Evolutionary conservation across 2,329 filamentous ascomycete species (phyloP), one percentile per base, ranked within the genome.

Genomic region (Penicillium sp.): DNA sequence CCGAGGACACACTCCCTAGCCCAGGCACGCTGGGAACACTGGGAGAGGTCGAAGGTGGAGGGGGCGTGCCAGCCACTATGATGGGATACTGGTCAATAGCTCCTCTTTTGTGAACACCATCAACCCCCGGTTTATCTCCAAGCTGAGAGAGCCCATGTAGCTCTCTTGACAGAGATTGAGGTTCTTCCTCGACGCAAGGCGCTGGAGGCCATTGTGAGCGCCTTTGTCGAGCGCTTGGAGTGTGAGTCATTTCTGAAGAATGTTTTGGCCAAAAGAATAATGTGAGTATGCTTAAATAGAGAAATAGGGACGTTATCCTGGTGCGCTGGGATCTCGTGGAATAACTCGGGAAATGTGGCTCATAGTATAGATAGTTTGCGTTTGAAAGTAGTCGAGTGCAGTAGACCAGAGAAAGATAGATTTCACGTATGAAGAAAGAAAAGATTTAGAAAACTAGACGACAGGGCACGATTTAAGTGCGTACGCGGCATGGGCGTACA

Each of bases 131-230:
- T 30, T 64, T 64, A 46, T 65, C 64, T 47, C 61, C 57, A 27
- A 63, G 52, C 37, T 62, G 58, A 45, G 64, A 61, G 27, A 62
- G 53, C 41, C 67, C 68, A 25, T 66, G 50, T 11, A 72, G 44
- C 56, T 76, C 73, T 53, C 68, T 68, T 14, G 70, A 65, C 22
- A 76, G 64, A 27, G 73, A 69, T 29, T 63, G 60, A n/a, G 59
- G 53, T 56, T 75, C 73, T 49, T 75, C 73, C 54, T 77, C 74
- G 45, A 74, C 74, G 42, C 56, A 69, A 22, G 74, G 73, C 46
- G 65, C 65, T 16, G 74, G 74, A 29, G 74, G 73, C 68, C 67
- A 72, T 41, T 57, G 63, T 36, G 62, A 57, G 52, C 64, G 60
- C 47, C 63, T 58, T 14, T 30, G 22, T 39, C 46, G 46, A 36